Evolutionary conservation across 768 basidiomycete genomes (phyloP), one percentile per base, ranked within the genome.

Genomic region (Lactarius indigo): DNA sequence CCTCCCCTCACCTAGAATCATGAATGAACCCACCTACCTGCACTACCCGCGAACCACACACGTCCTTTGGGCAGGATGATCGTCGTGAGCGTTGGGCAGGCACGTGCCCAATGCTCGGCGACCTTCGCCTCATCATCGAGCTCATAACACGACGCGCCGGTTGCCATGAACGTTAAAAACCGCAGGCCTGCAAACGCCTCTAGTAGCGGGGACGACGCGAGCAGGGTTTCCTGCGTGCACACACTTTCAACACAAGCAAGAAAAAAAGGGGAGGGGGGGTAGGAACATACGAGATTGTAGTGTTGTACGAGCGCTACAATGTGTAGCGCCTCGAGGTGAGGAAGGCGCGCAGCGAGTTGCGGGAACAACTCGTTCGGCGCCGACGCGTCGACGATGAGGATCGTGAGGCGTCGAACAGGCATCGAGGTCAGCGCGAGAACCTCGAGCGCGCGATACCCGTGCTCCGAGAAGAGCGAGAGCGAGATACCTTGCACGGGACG

Each of bases 121-220:
- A 88, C 81, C 67, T 76, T 75, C 18, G 77, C 76, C 72, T 89
- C 87, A 63, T 82, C 78, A 10, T 77, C 70, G 33, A 71, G 55
- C 39, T 56, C 63, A 35, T 63, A 58, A 12, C 50, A 57, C 59
- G 71, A 67, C 18, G 64, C 59, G 18, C 75, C 75, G 6, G 81
- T 79, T 2, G 84, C 83, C 80, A 88, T 86, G 71, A 86, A 85
- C 9, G 87, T 87, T 26, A 88, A 79, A 65, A 85, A 87, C 68
- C 84, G 72, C 55, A 74, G 68, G 57, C 64, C 52, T 18, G 61
- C 64, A 66, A 88, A 87, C 4, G 74, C 74, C 26, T 75, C 66
- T 4, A 88, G 75, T 33, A 76, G 72, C 0, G 76, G 72, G 0
- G 79, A 80, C 0, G 79, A 78, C 23, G 77, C 80, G 61, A 81